Evolutionary conservation across 106 monocot species (phyloP), one percentile per base, ranked within the genome.

Genomic region (Apostasia shenzhenica): DNA sequence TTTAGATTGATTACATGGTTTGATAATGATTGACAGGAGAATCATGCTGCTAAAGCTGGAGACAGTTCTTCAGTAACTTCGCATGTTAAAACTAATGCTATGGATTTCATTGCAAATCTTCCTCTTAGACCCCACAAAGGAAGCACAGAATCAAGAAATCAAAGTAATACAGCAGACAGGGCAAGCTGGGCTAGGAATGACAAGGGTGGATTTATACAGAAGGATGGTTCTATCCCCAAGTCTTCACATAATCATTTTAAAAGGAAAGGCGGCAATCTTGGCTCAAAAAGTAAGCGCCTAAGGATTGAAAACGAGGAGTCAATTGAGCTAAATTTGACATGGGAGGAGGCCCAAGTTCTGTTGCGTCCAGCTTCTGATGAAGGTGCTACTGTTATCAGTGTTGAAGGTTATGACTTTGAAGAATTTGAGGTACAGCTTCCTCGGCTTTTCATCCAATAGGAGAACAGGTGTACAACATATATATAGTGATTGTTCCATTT

Each of bases 311-410:
- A 80, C 76, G 88, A 93, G 60, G 99, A 99, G 2, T 90, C 99
- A n/a, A 78, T 88, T 73, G 85, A 90, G 76, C 71, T 99, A 55
- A 99, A 85, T 54, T 50, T 99, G 41, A 90, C 92, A 48, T 99
- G 99, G 99, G 99, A 99, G 54, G 90, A 90, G 69, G 93, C 99
- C 60, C 99, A 99, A 75, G 85, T 80, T 52, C 81, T 99, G 13
- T 77, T 99, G 39, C 84, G 93, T 7, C 86, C 93, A 48, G 81
- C 93, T 73, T 80, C 85, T 55, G 84, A 79, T 48, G 58, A 53
- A 63, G 65, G 69, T 74, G 82, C 85, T 39, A 78, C 58, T 67
- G 56, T 90, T 70, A 78, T 83, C 8, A 70, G 90, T 2, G 78
- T 93, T 72, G 99, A 99, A 26, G 99, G 93, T 37, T 73, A 81